phyloP scores from a whole-genome alignment of 2,329 filamentous ascomycete genomes.

The Didymella lethalis region DNA sequence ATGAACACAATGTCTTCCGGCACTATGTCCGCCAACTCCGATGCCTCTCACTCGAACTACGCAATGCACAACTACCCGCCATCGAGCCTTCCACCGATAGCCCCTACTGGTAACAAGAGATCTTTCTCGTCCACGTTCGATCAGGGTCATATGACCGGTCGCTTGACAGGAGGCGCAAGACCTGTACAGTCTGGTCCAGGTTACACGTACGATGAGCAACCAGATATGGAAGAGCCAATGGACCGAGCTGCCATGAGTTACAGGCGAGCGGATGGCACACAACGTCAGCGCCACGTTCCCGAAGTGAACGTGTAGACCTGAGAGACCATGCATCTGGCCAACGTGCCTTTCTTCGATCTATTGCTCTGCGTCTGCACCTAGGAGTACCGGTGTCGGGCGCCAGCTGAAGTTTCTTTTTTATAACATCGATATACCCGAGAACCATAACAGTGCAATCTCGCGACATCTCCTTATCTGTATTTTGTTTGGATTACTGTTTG shows the following conservation, averaged over 20 bases:
- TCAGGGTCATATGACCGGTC: conserved; percentile 53
- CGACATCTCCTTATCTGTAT: conserved; percentile 19
- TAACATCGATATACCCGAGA: conserved; percentile 29
- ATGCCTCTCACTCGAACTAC: conserved; percentile 38
- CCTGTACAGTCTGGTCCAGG: conserved; percentile 46
- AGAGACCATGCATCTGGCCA: background rate
- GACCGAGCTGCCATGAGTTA: conserved; percentile 55
- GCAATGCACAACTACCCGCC: conserved; percentile 38
- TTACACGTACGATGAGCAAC: conserved; percentile 46
- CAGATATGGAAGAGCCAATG: conserved; percentile 53
- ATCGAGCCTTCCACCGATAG: conserved; percentile 37
- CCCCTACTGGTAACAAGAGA: conserved; percentile 52
- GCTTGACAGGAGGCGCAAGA: conserved; percentile 55
- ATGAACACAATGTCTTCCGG: conserved; percentile 41
- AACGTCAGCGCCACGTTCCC: conserved; percentile 49
- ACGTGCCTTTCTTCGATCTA: conserved; percentile 11
- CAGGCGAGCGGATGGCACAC: conserved; percentile 56
- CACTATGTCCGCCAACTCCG: conserved; percentile 47
- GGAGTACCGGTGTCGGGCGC: conserved; percentile 28
- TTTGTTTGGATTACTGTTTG: conserved; percentile 9
- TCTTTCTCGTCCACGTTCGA: conserved; percentile 57
- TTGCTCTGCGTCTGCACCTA: conserved; percentile 11
- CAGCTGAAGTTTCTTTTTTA: conserved; percentile 1
- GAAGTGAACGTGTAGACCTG: conserved; percentile 40
- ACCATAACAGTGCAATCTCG: conserved; percentile 24